phyloP scores from a whole-genome alignment of 495 filamentous ascomycete species.

The Aspergillus conjunctus region DNA sequence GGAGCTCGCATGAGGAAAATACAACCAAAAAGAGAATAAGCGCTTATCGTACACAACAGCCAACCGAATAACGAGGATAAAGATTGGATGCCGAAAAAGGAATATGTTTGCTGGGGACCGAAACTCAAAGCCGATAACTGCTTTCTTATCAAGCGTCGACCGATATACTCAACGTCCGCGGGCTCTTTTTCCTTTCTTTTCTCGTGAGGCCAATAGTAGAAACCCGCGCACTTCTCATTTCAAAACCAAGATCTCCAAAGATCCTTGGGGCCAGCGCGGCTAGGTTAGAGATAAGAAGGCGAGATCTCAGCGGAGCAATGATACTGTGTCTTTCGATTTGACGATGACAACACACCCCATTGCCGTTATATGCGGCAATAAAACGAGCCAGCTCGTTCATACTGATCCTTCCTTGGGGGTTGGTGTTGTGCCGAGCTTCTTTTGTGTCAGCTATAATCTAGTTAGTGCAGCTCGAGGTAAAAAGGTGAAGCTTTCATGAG shows the following conservation, averaged over 20 bases:
- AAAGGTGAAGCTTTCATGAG: neutral
- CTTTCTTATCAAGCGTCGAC: slow-evolving; percentile 1
- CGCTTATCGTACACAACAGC: slow-evolving; percentile 15
- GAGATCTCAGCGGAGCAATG: neutral
- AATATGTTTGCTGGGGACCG: slow-evolving; percentile 16
- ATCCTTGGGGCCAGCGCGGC: neutral
- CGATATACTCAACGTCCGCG: neutral
- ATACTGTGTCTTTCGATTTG: neutral
- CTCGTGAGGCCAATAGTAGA: no score
- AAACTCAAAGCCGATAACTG: slow-evolving; percentile 16
- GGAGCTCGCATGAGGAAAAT: slow-evolving; percentile 2
- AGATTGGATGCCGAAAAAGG: slow-evolving; percentile 13
- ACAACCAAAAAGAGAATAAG: slow-evolving; percentile 16
- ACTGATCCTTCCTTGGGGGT: slow-evolving; percentile 14
- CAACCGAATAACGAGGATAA: slow-evolving; percentile 20
- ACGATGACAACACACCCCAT: neutral
- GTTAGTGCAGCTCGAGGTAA: slow-evolving; percentile 13
- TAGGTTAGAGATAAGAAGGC: neutral
- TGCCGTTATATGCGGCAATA: neutral
- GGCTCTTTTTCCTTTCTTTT: no score
- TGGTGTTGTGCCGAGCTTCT: slow-evolving; percentile 22
- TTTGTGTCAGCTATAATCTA: slow-evolving; percentile 35
- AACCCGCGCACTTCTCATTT: no score
- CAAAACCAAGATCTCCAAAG: no score
- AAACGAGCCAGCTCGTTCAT: slow-evolving; percentile 13